A percentile compares a stretch with the other conserved stretches of the same genome.
Evolutionary conservation across 768 basidiomycete genomes (phyloP).

Genomic region (Sporobolomyces phaffii): DNA sequence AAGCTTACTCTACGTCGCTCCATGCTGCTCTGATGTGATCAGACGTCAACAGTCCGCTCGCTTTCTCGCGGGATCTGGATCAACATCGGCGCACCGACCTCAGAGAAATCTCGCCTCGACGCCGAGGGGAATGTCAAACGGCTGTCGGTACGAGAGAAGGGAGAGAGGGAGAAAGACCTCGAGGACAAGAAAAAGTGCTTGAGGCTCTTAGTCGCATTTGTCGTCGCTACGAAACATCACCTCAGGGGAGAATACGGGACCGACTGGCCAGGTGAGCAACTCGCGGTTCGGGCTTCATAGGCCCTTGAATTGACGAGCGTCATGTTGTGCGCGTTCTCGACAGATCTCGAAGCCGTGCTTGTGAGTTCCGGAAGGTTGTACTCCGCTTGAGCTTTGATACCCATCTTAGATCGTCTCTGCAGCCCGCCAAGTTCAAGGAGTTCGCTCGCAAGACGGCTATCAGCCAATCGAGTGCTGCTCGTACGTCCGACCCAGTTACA

Average conservation of each 20-base stretch:
- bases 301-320: not conserved
- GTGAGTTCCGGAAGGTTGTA: no score
- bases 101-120: conserved; percentile 5
- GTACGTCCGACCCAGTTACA: not conserved
- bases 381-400: no score
- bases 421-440: conserved; percentile 3
- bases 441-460: conserved; percentile 6
- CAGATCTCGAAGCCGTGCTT: conserved; percentile 17
- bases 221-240: conserved; percentile 39
- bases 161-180: conserved; percentile 15
- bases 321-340: not conserved
- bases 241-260: conserved; percentile 38
- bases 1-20: not conserved
- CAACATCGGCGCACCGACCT: conserved; percentile 22
- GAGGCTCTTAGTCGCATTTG: conserved; percentile 38
- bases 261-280: conserved; percentile 24
- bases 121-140: not conserved
- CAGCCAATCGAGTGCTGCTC: not conserved
- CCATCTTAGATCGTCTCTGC: no score
- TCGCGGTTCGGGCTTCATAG: not conserved
- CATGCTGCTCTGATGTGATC: not conserved
- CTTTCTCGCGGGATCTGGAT: conserved; percentile 30
- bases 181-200: conserved; percentile 37
- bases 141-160: not conserved
- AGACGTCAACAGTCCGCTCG: conserved; percentile 18